A percentile compares a stretch with the other conserved stretches of the same genome.
Evolutionary conservation across 805 yeast species (phyloP).

Genomic region (Nematodospora valgi): DNA sequence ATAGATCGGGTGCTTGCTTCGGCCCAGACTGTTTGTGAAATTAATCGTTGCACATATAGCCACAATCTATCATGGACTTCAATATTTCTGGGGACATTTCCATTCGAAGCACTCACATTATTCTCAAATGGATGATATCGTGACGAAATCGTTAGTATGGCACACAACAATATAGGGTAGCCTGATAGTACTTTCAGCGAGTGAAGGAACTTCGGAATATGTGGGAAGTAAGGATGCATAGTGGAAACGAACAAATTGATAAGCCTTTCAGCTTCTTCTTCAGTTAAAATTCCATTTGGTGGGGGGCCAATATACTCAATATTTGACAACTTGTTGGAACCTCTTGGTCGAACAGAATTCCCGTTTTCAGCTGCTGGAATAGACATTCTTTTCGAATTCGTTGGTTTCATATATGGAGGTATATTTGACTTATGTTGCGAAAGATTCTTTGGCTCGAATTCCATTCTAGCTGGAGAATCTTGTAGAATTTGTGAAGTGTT

Average conservation of each 20-base stretch:
- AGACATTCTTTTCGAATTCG: conserved; percentile 21
- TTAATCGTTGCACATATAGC: conserved; percentile 77
- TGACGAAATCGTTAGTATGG: conserved; percentile 76
- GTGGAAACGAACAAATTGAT: conserved; percentile 65
- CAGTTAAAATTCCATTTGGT: conserved; percentile 54
- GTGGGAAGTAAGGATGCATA: conserved; percentile 90
- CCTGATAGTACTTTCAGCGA: conserved; percentile 63
- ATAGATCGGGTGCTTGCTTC: conserved; percentile 84
- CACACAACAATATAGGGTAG: conserved; percentile 77
- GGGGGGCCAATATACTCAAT: conserved; percentile 61
- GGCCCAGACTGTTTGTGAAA: conserved; percentile 90
- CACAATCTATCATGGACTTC: conserved; percentile 77
- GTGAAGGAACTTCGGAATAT: conserved; percentile 71
- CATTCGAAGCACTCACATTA: conserved; percentile 21
- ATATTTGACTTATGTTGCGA: conserved; percentile 7
- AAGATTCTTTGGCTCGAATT: too few species aligned
- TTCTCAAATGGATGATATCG: conserved; percentile 64
- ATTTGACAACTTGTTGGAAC: conserved; percentile 47
- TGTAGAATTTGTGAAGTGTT: too few species aligned
- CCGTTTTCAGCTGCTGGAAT: conserved; percentile 45
- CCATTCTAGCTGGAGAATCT: too few species aligned
- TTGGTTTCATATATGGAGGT: conserved; percentile 20
- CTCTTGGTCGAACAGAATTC: conserved; percentile 43
- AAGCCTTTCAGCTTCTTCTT: conserved; percentile 54
- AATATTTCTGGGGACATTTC: conserved; percentile 44